These are phyloP conservation scores for Nothophytophthora sp. DNA, from an alignment of 352 stramenopile genomes.

Conservation along the genomic window DNA sequence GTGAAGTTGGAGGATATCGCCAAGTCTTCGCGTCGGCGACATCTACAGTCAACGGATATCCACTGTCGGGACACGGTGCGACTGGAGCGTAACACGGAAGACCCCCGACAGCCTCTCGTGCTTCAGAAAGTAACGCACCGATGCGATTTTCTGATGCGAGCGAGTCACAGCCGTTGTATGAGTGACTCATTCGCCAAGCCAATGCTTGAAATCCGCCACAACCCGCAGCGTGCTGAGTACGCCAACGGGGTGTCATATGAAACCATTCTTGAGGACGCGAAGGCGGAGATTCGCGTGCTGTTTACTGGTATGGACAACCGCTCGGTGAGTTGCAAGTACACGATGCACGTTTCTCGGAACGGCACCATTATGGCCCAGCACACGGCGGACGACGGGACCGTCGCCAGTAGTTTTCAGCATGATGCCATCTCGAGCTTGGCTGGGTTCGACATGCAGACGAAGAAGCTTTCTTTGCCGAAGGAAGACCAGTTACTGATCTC, in stretches of 20 bases:
- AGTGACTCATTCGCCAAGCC: slow-evolving; percentile 52
- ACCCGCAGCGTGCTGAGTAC: slow-evolving; percentile 6
- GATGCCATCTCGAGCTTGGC: slow-evolving; percentile 53
- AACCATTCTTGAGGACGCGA: slow-evolving; percentile 9
- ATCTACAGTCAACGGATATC: slow-evolving; percentile 39
- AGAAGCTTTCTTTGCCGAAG: slow-evolving; percentile 36
- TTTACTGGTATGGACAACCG: slow-evolving; percentile 35
- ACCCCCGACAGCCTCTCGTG: slow-evolving; percentile 27
- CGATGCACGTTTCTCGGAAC: slow-evolving; percentile 33
- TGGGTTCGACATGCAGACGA: slow-evolving; percentile 41
- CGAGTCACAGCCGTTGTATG: slow-evolving; percentile 61
- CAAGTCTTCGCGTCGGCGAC: slow-evolving; percentile 31
- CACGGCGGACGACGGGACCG: slow-evolving; percentile 18
- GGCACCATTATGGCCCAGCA: slow-evolving; percentile 17
- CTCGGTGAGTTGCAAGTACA: slow-evolving; percentile 36
- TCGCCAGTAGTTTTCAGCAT: slow-evolving; percentile 64
- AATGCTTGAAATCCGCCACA: slow-evolving; percentile 45
- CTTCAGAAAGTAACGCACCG: slow-evolving; percentile 64
- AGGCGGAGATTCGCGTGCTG: slow-evolving; percentile 36
- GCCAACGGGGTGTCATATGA: not conserved
- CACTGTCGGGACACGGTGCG: slow-evolving; percentile 68
- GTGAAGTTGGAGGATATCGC: slow-evolving; percentile 68
- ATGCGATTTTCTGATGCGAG: slow-evolving; percentile 82
- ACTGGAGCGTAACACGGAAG: slow-evolving; percentile 45
- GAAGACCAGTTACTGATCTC: slow-evolving; percentile 58